Evolutionary conservation across 768 basidiomycete species (phyloP).

Genomic region (Gymnopilus dilepis): DNA sequence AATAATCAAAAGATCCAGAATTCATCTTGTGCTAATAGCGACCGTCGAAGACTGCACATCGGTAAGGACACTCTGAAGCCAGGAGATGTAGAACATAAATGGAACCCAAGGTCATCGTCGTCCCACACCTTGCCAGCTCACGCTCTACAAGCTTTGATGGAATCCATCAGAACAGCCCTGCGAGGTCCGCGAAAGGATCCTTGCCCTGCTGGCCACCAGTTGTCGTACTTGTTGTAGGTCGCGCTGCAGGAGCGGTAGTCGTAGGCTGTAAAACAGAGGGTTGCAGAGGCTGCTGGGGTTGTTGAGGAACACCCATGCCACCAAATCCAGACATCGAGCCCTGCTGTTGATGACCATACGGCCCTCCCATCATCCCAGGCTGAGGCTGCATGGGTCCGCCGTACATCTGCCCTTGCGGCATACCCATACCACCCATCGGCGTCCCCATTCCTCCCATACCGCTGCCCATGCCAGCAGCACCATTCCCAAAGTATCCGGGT

Average conservation of each 20-base stretch:
- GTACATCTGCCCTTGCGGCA: constrained; percentile 17
- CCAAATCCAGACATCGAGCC: background rate
- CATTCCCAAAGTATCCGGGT: constrained; percentile 38
- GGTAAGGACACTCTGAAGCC: too few species aligned
- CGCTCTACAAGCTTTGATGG: background rate
- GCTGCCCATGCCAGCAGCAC: constrained; percentile 11
- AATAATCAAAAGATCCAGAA: background rate
- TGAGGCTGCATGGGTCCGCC: constrained; percentile 13
- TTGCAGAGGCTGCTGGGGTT: constrained; percentile 27
- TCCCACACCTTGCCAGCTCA: background rate
- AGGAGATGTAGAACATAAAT: too few species aligned
- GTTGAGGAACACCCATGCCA: constrained; percentile 12
- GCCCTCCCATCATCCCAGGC: constrained; percentile 2
- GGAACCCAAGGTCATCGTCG: background rate
- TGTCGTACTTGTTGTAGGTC: constrained; percentile 21
- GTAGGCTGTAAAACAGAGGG: constrained; percentile 22
- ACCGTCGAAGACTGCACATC: too few species aligned
- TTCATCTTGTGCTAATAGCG: too few species aligned
- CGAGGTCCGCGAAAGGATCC: constrained; percentile 87
- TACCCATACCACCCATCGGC: constrained; percentile 12
- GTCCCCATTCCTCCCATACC: constrained; percentile 7
- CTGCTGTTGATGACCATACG: constrained; percentile 5
- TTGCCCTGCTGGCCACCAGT: constrained; percentile 49
- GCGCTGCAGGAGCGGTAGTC: constrained; percentile 10
- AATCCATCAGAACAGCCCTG: constrained; percentile 62